These are phyloP conservation scores for Psilocybe cubensis DNA, from an alignment of 768 basidiomycete genomes.

Conservation along the genomic window DNA sequence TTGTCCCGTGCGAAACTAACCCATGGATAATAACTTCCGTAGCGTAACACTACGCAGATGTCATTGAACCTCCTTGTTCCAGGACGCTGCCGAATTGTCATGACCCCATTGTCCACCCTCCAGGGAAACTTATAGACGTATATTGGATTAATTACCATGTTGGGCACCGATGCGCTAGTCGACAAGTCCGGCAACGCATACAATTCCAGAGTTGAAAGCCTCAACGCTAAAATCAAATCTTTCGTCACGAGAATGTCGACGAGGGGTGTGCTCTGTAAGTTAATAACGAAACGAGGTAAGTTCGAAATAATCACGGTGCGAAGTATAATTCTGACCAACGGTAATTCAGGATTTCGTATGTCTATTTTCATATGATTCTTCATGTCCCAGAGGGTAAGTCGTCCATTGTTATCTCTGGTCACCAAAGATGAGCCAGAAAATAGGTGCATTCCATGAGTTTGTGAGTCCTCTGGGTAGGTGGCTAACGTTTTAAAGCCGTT, in stretches of 20 bases:
- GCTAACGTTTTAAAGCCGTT: slow-evolving; percentile 38
- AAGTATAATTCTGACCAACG: slow-evolving; percentile 27
- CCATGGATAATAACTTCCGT: slow-evolving; percentile 63
- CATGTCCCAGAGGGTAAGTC: slow-evolving; percentile 40
- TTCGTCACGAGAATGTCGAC: slow-evolving; percentile 46
- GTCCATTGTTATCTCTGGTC: slow-evolving; percentile 34
- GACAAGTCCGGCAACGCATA: slow-evolving; percentile 41
- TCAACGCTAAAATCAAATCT: slow-evolving; percentile 49
- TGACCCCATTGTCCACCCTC: slow-evolving; percentile 55
- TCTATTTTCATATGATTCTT: slow-evolving; percentile 30
- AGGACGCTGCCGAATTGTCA: slow-evolving; percentile 29
- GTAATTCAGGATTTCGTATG: slow-evolving; percentile 36
- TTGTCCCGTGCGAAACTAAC: slow-evolving; percentile 28
- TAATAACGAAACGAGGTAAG: not conserved
- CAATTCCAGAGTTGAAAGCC: slow-evolving; percentile 43
- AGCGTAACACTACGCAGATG: slow-evolving; percentile 61
- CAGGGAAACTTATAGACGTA: slow-evolving; percentile 54
- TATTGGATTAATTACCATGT: slow-evolving; percentile 42
- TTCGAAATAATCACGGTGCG: not conserved
- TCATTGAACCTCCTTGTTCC: slow-evolving; percentile 24
- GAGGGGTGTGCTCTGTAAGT: slow-evolving; percentile 8
- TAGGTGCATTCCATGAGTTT: slow-evolving; percentile 33
- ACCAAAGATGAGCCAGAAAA: slow-evolving; percentile 42
- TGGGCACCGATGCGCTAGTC: slow-evolving; percentile 13
- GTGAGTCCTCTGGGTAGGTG: slow-evolving; percentile 34